Conservation (phyloP, 805 yeast genomes). For the Candida railenensis region DNA sequence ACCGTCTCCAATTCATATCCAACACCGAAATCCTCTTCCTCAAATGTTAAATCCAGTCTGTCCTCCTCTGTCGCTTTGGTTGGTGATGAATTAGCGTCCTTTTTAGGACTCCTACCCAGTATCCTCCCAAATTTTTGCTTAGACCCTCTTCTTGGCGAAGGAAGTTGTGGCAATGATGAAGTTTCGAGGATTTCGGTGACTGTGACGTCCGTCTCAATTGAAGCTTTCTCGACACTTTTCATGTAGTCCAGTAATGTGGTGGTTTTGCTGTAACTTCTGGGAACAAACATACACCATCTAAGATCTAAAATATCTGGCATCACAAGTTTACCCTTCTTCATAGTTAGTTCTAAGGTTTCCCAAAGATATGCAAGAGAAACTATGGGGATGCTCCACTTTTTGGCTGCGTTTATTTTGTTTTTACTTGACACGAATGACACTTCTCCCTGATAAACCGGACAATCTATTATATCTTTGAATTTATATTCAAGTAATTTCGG, state of each 20-base stretch:
- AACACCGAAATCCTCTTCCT: slow-evolving; percentile 4
- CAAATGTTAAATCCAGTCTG: background rate
- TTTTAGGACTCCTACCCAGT: slow-evolving; percentile 27
- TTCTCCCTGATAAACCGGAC: slow-evolving; percentile 32
- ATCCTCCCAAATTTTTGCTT: slow-evolving; percentile 47
- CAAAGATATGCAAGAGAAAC: slow-evolving; percentile 54
- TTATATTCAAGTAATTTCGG: slow-evolving; percentile 41
- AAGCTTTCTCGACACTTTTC: slow-evolving; percentile 6
- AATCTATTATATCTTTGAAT: slow-evolving; percentile 29
- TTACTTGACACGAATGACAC: slow-evolving; percentile 44
- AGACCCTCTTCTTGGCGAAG: slow-evolving; percentile 53
- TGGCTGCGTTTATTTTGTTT: slow-evolving; percentile 58
- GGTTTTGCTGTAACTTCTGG: slow-evolving; percentile 26
- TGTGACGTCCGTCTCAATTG: background rate
- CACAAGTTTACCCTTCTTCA: slow-evolving; percentile 12
- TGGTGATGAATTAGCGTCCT: background rate
- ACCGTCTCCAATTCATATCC: slow-evolving; percentile 5
- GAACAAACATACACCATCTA: slow-evolving; percentile 59
- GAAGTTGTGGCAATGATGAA: slow-evolving; percentile 28
- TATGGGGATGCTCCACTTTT: slow-evolving; percentile 57
- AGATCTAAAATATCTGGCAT: slow-evolving; percentile 45
- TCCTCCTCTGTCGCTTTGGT: background rate
- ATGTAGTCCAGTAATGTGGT: slow-evolving; percentile 20
- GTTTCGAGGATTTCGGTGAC: background rate
- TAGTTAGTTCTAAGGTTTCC: slow-evolving; percentile 43